Conservation (phyloP, 495 filamentous ascomycete species). For the Amphirosellinia nigrospora region DNA sequence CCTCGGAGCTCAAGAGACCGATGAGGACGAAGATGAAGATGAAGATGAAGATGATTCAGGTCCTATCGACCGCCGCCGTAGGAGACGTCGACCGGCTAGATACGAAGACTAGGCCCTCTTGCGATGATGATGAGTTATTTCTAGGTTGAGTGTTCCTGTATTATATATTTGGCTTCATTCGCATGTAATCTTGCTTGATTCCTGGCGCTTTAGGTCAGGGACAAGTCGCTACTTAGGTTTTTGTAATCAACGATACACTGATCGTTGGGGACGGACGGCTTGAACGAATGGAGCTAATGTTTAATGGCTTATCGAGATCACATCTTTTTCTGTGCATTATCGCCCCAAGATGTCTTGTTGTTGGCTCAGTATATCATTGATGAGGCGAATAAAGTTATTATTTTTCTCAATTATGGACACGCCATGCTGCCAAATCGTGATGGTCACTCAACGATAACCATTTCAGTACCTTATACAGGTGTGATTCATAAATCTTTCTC, state of each 20-base stretch:
- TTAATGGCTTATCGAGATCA: background rate
- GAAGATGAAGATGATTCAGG: constrained; percentile 31
- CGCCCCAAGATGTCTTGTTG: background rate
- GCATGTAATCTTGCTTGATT: background rate
- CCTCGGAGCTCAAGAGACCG: constrained; percentile 28
- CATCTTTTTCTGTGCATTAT: background rate
- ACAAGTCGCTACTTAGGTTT: no score
- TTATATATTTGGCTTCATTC: constrained; percentile 4
- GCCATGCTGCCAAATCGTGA: background rate
- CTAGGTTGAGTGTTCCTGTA: background rate
- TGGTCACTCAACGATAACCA: background rate
- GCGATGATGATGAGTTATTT: background rate
- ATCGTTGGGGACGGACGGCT: background rate
- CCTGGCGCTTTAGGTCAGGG: background rate
- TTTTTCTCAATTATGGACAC: background rate
- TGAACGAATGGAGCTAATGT: background rate
- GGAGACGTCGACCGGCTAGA: constrained; percentile 33
- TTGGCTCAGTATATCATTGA: no score
- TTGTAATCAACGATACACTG: no score
- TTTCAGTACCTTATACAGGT: background rate
- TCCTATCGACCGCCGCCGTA: constrained; percentile 31
- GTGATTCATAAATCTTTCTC: background rate
- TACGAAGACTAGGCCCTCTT: constrained; percentile 33
- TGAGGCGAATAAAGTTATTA: background rate
- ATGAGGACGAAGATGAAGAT: constrained; percentile 28